These are phyloP conservation scores for Cutaneotrichosporon sp. DNA, from an alignment of 1,284 basidiomycete species.

Conservation along the genomic window DNA sequence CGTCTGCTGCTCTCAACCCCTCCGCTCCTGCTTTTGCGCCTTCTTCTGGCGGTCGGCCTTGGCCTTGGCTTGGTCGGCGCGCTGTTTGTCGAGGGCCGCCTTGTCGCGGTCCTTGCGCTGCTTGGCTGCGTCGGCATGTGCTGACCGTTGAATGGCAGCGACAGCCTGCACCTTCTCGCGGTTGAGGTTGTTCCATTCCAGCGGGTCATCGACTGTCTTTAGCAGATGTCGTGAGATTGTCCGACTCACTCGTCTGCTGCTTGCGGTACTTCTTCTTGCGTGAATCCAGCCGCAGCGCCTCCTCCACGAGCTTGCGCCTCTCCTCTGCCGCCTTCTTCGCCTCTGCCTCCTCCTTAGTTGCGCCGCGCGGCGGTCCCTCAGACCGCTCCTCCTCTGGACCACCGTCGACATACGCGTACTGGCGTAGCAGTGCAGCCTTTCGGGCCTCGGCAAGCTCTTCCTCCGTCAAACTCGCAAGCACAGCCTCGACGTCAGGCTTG, in stretches of 20 bases:
- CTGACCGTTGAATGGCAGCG: slow-evolving; percentile 44
- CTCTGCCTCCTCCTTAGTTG: slow-evolving; percentile 31
- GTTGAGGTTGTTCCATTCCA: slow-evolving; percentile 45
- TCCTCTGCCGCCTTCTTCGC: slow-evolving; percentile 48
- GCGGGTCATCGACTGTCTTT: slow-evolving; percentile 40
- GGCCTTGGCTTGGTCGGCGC: slow-evolving; percentile 49
- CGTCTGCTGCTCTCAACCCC: slow-evolving; percentile 23
- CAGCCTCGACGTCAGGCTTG: slow-evolving; percentile 25
- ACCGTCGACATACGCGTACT: slow-evolving; percentile 52
- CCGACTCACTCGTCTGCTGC: slow-evolving; percentile 29
- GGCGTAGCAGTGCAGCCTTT: slow-evolving; percentile 43
- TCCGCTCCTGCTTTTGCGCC: slow-evolving; percentile 50
- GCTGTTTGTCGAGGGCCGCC: slow-evolving; percentile 51
- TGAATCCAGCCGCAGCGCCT: slow-evolving; percentile 45
- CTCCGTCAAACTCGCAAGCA: slow-evolving; percentile 42
- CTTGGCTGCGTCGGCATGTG: slow-evolving; percentile 38
- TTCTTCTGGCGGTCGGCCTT: slow-evolving; percentile 54
- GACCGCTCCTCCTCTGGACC: slow-evolving; percentile 28
- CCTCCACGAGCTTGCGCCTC: slow-evolving; percentile 40
- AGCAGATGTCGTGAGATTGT: neutral
- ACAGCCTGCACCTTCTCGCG: slow-evolving; percentile 45
- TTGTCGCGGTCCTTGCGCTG: slow-evolving; percentile 46
- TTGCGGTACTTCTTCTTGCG: slow-evolving; percentile 50
- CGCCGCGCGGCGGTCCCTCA: slow-evolving; percentile 29
- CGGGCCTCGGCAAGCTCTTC: slow-evolving; percentile 46